Base-by-base conservation (phyloP, 148 eudicot species). In the Amaranthus hypochondriacus region DNA sequence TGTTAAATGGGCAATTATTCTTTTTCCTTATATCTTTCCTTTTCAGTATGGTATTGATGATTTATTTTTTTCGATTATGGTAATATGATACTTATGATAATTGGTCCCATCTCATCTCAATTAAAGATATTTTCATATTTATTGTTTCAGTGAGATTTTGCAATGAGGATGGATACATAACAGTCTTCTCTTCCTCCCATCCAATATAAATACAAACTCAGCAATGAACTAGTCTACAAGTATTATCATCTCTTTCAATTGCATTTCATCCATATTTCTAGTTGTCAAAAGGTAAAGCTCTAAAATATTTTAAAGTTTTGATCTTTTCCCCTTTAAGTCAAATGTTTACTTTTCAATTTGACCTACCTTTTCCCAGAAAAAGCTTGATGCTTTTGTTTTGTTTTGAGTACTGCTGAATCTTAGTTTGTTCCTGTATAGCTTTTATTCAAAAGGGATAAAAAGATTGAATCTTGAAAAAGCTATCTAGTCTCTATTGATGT, bases 401-500 rank as follows among this genome's bases (percentile, higher is more conserved):
- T 43, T 67, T 61, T 57, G 48, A 66, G 73, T 53, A 51, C 4
- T 68, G 56, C 44, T 74, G 65, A 61, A 70, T 74, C 62, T 46
- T 66, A 73, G 67, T 68, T 73, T 66, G 73, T 28, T 55, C 5
- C 48, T 49, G 62, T 63, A 21, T 67, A 39, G 6, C 5, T 54
- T 46, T 69, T 44, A 68, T 28, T 28, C 39, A 68, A 73, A 73
- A 60, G 66, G 48, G 62, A 2, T 0, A 3, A 60, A 78, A 77
- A 62, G 69, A 9, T 75, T 79, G 75, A 47, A 49, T 3, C 67
- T 70, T 56, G 6, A 15, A 59, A 56, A n/a, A 62, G 54, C 2
- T 48, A 21, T 6, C 48, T 48, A 63, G 57, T 57, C 57, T 71
- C 56, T 58, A 49, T n/a, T 80, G 82, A 70, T 79, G 75, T 56